Conservation (phyloP, 2,329 filamentous ascomycete genomes). For the Xylaria hypoxylon region DNA sequence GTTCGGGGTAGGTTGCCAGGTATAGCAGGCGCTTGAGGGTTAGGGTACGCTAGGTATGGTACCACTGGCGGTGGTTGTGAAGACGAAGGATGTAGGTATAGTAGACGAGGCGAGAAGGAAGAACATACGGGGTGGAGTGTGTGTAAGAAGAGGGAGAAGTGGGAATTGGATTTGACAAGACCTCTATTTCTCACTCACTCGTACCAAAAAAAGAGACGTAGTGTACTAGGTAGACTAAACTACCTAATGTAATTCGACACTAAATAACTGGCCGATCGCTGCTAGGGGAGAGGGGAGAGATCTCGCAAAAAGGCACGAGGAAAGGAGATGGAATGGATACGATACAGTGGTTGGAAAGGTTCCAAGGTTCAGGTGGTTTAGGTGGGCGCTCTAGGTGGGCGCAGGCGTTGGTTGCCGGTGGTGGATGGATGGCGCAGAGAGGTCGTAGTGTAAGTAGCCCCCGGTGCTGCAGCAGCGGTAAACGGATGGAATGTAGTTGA, state of each 20-base stretch:
- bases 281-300: conserved; percentile 30
- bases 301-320: conserved; percentile 43
- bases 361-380: conserved; percentile 26
- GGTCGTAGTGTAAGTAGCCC: conserved; percentile 20
- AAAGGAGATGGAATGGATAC: conserved; percentile 38
- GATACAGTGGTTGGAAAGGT: conserved; percentile 26
- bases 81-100: conserved; percentile 35
- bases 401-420: conserved; percentile 37
- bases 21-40: conserved; percentile 32
- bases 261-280: conserved; percentile 29
- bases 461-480: conserved; percentile 36
- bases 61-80: conserved; percentile 44
- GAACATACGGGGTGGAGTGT: conserved; percentile 27
- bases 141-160: conserved; percentile 33
- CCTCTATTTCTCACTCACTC: conserved; percentile 23
- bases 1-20: conserved; percentile 30
- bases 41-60: conserved; percentile 38
- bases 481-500: conserved; percentile 18
- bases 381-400: conserved; percentile 42
- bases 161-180: conserved; percentile 28
- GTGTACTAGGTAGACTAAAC: neutral
- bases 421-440: conserved; percentile 18
- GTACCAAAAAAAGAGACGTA: conserved; percentile 1
- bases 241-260: conserved; percentile 30
- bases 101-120: conserved; percentile 32